Base-by-base conservation (phyloP, 2,329 filamentous ascomycete genomes). In the Microdochium trichocladiopsis region DNA sequence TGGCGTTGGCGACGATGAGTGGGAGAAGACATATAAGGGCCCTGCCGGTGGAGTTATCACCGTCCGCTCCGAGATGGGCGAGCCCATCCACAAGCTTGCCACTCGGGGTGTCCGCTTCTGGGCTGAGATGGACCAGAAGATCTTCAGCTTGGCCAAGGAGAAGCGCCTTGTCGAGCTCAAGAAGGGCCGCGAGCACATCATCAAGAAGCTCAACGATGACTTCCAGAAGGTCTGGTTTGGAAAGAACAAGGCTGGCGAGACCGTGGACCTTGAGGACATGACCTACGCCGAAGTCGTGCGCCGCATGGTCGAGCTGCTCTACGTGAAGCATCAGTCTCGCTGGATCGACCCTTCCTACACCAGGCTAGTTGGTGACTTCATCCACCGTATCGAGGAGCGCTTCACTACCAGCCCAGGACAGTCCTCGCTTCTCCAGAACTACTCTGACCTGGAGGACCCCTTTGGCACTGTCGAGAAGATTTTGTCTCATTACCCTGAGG, bases 101-200 rank as follows among this genome's bases (percentile, higher is more conserved):
- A 99, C 94, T 49, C 88, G 95, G 54, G 94, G 94, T 80, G 92
- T 99, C 48, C 78, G 83, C 51, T 96, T 99, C 78, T 99, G 94
- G 94, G 87, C 91, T 49, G 95, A 99, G 74, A 96, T 99, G 91
- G 94, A 99, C 66, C 83, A 95, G 70, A 96, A 95, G 74, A 97
- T 99, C 64, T 99, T 99, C 77, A 88, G 84, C 66, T 76, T 99
- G 49, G 92, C 96, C 71, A 96, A 95, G 76, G 90, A 93, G 65
- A 96, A 96, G 78, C 86, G 91, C 43, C 77, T 96, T 22, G 80
- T 87, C 2, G 91, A 94, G 72, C 79, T 96, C 43, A 90, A 90
- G 76, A 95, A 94, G 75, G 86, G 88, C 66, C 86, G 89, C 50
- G 85, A 90, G 49, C 87, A 95, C 73, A 95, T 96, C 69, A 96